phyloP scores from a whole-genome alignment of 1,284 basidiomycete genomes.

The Moesziomyces sp. region DNA sequence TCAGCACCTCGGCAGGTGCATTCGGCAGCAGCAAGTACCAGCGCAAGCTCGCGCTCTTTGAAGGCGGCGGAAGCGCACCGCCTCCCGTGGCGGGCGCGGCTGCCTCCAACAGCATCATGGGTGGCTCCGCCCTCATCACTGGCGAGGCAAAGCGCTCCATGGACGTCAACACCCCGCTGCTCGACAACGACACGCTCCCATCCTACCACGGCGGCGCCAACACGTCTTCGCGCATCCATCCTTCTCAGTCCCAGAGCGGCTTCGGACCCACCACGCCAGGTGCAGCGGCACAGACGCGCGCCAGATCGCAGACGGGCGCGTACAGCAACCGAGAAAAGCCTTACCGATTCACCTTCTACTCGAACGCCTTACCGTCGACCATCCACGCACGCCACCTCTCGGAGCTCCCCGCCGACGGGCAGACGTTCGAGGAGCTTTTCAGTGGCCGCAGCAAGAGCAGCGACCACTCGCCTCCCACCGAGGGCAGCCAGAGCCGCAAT shows the following conservation, averaged over 20 bases:
- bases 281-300: slow-evolving; percentile 11
- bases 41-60: slow-evolving; percentile 91
- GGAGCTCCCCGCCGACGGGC: slow-evolving; percentile 92
- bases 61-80: slow-evolving; percentile 72
- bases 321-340: slow-evolving; percentile 72
- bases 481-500: slow-evolving; percentile 43
- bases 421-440: slow-evolving; percentile 92
- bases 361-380: slow-evolving; percentile 88
- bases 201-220: slow-evolving; percentile 64
- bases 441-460: slow-evolving; percentile 70
- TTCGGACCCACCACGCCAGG: slow-evolving; percentile 13
- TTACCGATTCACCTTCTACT: slow-evolving; percentile 98
- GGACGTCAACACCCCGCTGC: slow-evolving; percentile 67
- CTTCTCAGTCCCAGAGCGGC: slow-evolving; percentile 24
- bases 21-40: slow-evolving; percentile 70
- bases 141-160: slow-evolving; percentile 17
- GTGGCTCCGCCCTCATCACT: slow-evolving; percentile 56
- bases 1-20: slow-evolving; percentile 39
- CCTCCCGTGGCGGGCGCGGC: slow-evolving; percentile 53
- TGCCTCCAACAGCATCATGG: slow-evolving; percentile 68
- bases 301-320: slow-evolving; percentile 36
- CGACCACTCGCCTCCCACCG: slow-evolving; percentile 35
- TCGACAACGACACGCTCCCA: slow-evolving; percentile 66
- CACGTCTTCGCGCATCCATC: slow-evolving; percentile 20
- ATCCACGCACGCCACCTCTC: slow-evolving; percentile 93